These are phyloP conservation scores for Aspergillus eucalypticola DNA, from an alignment of 2,329 filamentous ascomycete genomes.

Conservation along the genomic window DNA sequence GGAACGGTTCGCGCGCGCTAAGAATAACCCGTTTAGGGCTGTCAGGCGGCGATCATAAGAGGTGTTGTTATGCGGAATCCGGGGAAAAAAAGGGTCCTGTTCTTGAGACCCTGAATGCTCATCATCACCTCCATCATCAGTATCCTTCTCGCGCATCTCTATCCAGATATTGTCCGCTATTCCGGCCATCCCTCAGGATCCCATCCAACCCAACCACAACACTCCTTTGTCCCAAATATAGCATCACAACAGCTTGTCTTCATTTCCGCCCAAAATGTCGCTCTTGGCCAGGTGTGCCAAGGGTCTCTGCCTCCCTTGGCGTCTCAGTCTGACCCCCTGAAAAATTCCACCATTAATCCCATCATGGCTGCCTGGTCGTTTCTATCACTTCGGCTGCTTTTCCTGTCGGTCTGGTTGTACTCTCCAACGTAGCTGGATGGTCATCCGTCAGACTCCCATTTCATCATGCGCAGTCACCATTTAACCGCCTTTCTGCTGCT, in stretches of 20 bases:
- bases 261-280: neutral
- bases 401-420: neutral
- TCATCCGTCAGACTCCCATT: neutral
- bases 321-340: conserved; percentile 8
- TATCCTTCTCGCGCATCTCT: neutral
- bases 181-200: no score
- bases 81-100: conserved; percentile 7
- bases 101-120: neutral
- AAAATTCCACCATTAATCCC: neutral
- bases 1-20: neutral
- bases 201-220: no score
- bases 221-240: neutral
- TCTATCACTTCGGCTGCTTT: neutral
- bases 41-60: neutral
- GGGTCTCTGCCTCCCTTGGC: conserved; percentile 1
- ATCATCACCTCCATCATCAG: neutral
- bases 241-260: neutral
- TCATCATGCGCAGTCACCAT: conserved; percentile 3
- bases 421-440: neutral
- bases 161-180: no score
- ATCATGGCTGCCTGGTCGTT: conserved; percentile 6
- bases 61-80: neutral
- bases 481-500: neutral
- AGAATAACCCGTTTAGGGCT: neutral
- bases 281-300: conserved; percentile 9